These are phyloP conservation scores for Fennellomyces sp. DNA, from an alignment of 371 early-diverging fungal species.

Conservation along the genomic window DNA sequence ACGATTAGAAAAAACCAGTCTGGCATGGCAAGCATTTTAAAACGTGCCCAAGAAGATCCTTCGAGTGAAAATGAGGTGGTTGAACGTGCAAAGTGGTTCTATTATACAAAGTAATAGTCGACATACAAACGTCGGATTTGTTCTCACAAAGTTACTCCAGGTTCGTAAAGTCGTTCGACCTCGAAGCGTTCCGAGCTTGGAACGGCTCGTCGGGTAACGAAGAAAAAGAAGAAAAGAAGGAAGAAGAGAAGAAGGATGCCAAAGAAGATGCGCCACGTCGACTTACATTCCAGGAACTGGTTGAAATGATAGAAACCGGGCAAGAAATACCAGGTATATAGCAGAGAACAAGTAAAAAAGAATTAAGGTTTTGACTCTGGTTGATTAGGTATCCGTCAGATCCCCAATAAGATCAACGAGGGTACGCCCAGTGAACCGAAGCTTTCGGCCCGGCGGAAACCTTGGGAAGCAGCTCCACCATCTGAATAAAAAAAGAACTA, in stretches of 20 bases:
- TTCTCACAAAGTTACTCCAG: conserved; percentile 4
- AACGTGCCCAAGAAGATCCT: conserved; percentile 14
- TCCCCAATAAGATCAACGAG: conserved; percentile 56
- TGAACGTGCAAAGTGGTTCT: conserved; percentile 28
- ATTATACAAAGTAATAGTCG: conserved; percentile 25
- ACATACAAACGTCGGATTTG: background rate
- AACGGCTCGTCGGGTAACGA: background rate
- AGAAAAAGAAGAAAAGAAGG: background rate
- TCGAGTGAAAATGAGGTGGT: conserved; percentile 10
- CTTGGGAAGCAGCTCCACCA: conserved; percentile 40
- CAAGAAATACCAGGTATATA: conserved; percentile 54
- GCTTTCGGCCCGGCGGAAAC: conserved; percentile 45
- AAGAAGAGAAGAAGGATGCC: background rate
- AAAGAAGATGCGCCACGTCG: conserved; percentile 5
- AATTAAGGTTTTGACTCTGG: background rate
- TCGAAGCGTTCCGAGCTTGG: conserved; percentile 24
- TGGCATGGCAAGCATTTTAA: conserved; percentile 24
- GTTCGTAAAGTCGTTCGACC: conserved; percentile 25
- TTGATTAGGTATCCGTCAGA: conserved; percentile 50
- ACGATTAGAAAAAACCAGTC: no score
- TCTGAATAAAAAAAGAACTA: conserved; percentile 7
- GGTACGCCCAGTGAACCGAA: conserved; percentile 49
- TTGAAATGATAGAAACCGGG: conserved; percentile 54
- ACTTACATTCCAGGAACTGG: conserved; percentile 53
- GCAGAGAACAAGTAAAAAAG: background rate